Evolutionary conservation across 257 asterid genomes (phyloP), one percentile per base, ranked within the genome.

Genomic region (Ophiorrhiza pumila): DNA sequence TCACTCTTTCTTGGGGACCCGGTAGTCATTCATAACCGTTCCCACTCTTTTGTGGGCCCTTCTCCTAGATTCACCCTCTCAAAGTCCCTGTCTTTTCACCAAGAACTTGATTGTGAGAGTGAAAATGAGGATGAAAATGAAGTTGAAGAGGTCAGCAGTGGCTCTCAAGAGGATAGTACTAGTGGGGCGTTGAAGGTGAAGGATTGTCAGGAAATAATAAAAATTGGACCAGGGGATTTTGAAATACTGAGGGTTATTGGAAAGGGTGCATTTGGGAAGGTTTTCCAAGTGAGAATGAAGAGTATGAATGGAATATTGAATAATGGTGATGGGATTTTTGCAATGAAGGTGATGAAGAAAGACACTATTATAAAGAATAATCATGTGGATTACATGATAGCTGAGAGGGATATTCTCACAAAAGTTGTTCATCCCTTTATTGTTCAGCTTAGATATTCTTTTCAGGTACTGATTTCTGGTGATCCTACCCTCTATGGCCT

Each of bases 201-300:
- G 37, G 29, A 53, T 20, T 18, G 74, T 32, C 69, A 58, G 41
- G 79, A 27, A 77, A 78, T 25, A 31, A 29, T 47, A 72, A 73
- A 82, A 69, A 78, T 89, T 73, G 98, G 98, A 13, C 91, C 96
- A 0, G 87, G 84, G 77, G 93, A 92, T 76, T 92, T 92, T 78
- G 96, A 90, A 82, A 92, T 90, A 1, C 80, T 89, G 91, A 89
- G 98, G 86, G 84, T 92, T 65, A 80, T 92, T 61, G 98, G 98
- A 3, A 90, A 89, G 77, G 98, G 98, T 42, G 92, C 97, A 55
- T 92, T 92, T 81, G 98, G 97, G 82, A 92, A 92, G 87, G 98
- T 92, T 64, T 92, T 90, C 84, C 97, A 88, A 85, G 98, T 92
- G 78, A 86, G 89, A 84, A 83, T 80, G 90, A 82, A 82, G 83